phyloP scores from a whole-genome alignment of 495 filamentous ascomycete species.

The Friedmanniomyces endolithicus region DNA sequence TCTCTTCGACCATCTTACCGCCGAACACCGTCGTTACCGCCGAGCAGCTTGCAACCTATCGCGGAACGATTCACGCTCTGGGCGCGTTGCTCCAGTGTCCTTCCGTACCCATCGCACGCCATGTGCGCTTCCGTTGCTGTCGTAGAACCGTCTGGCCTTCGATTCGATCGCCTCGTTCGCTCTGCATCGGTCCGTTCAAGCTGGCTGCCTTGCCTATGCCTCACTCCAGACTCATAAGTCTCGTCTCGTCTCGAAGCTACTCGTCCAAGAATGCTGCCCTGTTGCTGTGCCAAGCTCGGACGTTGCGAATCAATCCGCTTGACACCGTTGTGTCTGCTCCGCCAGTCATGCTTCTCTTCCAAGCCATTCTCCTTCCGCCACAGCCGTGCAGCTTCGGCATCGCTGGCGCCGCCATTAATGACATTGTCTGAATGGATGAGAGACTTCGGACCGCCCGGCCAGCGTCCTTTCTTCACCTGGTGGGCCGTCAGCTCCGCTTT shows the following conservation, averaged over 20 bases:
- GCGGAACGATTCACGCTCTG: too few species aligned
- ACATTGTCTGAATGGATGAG: constrained; percentile 14
- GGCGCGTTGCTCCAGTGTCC: too few species aligned
- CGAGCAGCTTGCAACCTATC: too few species aligned
- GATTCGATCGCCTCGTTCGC: neutral
- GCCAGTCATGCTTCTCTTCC: neutral
- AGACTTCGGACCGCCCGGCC: constrained; percentile 18
- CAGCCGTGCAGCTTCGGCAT: constrained; percentile 1
- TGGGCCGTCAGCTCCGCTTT: neutral
- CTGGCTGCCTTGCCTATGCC: neutral
- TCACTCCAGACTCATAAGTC: too few species aligned
- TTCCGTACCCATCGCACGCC: neutral
- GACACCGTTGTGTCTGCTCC: neutral
- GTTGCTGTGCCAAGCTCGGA: neutral
- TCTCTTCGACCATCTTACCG: too few species aligned
- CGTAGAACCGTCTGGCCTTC: neutral
- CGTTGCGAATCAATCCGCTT: neutral
- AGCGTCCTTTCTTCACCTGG: constrained; percentile 18
- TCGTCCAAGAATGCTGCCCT: neutral
- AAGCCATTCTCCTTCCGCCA: constrained; percentile 7
- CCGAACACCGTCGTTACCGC: too few species aligned
- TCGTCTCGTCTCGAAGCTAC: neutral
- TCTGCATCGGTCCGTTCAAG: neutral
- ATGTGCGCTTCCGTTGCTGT: neutral
- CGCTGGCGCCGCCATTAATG: constrained; percentile 17